These are phyloP conservation scores for Aspergillus niger DNA, from an alignment of 2,329 filamentous ascomycete genomes.

Conservation along the genomic window DNA sequence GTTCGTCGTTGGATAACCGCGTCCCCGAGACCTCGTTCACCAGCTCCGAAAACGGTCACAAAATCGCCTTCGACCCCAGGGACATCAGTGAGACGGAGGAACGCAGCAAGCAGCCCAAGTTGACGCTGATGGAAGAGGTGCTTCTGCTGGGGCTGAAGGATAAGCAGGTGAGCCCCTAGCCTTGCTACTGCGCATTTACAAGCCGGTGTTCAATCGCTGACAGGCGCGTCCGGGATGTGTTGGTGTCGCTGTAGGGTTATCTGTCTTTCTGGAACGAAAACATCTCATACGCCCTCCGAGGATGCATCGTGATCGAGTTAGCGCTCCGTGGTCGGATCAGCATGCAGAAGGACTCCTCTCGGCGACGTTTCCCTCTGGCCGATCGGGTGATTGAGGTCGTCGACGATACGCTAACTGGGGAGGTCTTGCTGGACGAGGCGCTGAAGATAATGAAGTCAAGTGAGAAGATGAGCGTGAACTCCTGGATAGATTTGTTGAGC, in stretches of 20 bases:
- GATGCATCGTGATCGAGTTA: constrained; percentile 97
- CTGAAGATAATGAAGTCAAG: constrained; percentile 99
- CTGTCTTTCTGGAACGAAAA: constrained; percentile 99
- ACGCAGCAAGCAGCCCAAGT: constrained; percentile 94
- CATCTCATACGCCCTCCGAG: constrained; percentile 95
- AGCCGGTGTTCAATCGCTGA: constrained; percentile 24
- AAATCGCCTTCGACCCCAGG: constrained; percentile 95
- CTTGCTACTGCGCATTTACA: background rate
- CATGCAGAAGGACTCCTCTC: constrained; percentile 95
- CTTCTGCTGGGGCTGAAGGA: constrained; percentile 94
- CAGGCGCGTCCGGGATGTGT: constrained; percentile 2
- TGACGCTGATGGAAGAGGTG: constrained; percentile 98
- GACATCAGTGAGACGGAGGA: constrained; percentile 97
- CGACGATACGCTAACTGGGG: constrained; percentile 93
- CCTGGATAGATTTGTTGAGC: constrained; percentile 99
- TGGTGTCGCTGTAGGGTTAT: constrained; percentile 68
- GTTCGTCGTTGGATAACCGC: constrained; percentile 57
- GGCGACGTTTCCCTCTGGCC: constrained; percentile 87
- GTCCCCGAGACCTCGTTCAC: constrained; percentile 79
- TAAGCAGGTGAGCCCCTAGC: constrained; percentile 73
- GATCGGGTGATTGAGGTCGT: constrained; percentile 96
- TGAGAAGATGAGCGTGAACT: constrained; percentile 99
- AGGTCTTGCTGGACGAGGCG: constrained; percentile 95
- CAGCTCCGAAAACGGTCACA: constrained; percentile 88
- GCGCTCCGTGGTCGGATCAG: constrained; percentile 93